These are phyloP conservation scores for Phascolomyces articulosus DNA, from an alignment of 371 early-diverging fungal species.

Conservation along the genomic window DNA sequence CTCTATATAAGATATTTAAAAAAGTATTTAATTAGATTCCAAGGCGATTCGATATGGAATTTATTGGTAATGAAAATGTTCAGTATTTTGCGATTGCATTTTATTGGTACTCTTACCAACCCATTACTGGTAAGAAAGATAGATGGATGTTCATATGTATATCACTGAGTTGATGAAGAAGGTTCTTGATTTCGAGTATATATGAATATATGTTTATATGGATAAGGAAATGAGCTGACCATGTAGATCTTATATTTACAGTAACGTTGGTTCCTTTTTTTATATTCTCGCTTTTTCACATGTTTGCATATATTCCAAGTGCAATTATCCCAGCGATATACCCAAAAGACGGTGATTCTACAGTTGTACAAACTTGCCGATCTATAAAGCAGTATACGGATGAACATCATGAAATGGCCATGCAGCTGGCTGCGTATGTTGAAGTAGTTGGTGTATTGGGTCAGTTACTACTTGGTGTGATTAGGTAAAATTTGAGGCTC, in stretches of 20 bases:
- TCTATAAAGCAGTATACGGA: slow-evolving; percentile 62
- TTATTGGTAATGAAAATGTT: slow-evolving; percentile 85
- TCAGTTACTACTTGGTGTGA: slow-evolving; percentile 62
- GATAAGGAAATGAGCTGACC: neutral
- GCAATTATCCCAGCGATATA: slow-evolving; percentile 66
- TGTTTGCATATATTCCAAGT: slow-evolving; percentile 68
- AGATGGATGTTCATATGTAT: too few relatives aligned
- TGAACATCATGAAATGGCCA: slow-evolving; percentile 66
- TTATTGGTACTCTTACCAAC: slow-evolving; percentile 75
- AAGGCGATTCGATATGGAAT: slow-evolving; percentile 30
- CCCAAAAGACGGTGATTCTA: slow-evolving; percentile 51
- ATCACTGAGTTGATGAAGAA: neutral
- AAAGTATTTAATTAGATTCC: slow-evolving; percentile 49
- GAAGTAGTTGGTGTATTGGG: slow-evolving; percentile 80
- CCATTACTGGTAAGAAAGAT: slow-evolving; percentile 68
- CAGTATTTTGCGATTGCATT: slow-evolving; percentile 85
- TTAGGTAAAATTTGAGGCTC: slow-evolving; percentile 45
- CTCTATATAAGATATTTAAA: too few relatives aligned
- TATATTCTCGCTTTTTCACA: slow-evolving; percentile 84
- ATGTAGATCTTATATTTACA: slow-evolving; percentile 23
- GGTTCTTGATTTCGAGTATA: too few relatives aligned
- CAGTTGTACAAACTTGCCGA: slow-evolving; percentile 36
- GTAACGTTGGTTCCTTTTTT: slow-evolving; percentile 83
- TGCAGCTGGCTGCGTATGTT: slow-evolving; percentile 74
- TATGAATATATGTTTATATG: neutral